These are phyloP conservation scores for Alternaria tenuissima DNA, from an alignment of 2,329 filamentous ascomycete genomes.

Conservation along the genomic window DNA sequence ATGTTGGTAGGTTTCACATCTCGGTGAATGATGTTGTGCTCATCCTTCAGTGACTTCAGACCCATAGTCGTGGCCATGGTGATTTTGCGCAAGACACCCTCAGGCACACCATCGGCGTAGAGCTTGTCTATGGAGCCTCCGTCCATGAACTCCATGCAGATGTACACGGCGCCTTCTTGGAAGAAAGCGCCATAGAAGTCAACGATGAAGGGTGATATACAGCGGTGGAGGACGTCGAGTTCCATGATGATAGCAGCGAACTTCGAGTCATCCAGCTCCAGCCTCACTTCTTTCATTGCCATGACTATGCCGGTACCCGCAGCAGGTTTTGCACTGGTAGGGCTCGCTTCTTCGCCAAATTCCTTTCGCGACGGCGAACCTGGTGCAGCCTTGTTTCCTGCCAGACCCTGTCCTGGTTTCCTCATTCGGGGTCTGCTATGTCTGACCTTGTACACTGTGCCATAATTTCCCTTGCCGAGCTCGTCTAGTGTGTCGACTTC, in stretches of 20 bases:
- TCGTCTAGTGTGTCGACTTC: conserved; percentile 94
- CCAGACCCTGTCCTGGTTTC: conserved; percentile 66
- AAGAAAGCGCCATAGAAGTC: conserved; percentile 99
- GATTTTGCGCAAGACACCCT: conserved; percentile 87
- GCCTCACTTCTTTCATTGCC: conserved; percentile 98
- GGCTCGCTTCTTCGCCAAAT: conserved; percentile 49
- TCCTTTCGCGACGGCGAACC: conserved; percentile 46
- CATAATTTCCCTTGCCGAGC: conserved; percentile 97
- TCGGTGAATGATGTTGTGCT: conserved; percentile 98
- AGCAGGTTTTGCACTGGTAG: conserved; percentile 42
- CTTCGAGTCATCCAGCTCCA: conserved; percentile 96
- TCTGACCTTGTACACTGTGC: conserved; percentile 94
- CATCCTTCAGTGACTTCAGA: conserved; percentile 91
- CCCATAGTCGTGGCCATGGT: conserved; percentile 90
- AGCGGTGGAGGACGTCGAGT: conserved; percentile 93
- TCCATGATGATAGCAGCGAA: conserved; percentile 98
- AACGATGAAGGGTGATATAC: conserved; percentile 94
- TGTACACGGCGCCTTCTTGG: conserved; percentile 98
- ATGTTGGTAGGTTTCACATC: conserved; percentile 99
- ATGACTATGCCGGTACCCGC: conserved; percentile 80
- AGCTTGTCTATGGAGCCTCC: conserved; percentile 97
- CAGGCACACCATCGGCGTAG: conserved; percentile 88
- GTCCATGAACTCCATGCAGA: conserved; percentile 99
- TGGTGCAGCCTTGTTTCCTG: conserved; percentile 62
- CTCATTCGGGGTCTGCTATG: conserved; percentile 77